Base-by-base conservation (phyloP, 164 flowering plant genomes). In the Chimonanthus salicifolius region DNA sequence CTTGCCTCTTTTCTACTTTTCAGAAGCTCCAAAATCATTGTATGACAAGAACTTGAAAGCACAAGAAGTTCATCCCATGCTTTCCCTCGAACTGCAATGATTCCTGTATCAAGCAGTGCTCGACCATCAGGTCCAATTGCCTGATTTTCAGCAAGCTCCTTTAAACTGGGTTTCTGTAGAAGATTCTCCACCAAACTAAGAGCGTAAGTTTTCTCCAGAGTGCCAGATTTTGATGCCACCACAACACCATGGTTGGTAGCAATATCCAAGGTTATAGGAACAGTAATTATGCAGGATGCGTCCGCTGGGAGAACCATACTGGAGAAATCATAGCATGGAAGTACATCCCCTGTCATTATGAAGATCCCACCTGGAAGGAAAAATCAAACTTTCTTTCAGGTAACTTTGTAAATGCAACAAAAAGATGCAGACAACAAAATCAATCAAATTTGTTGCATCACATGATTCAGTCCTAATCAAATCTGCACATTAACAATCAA, bases 271-370 rank as follows among this genome's bases (percentile, higher is more conserved):
- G 99, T 92, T 67, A 94, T 88, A 33, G 98, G 99, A 75, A 94
- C 99, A 67, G 99, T 96, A 70, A 96, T 80, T 58, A 94, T 96
- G 82, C 93, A 88, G n/a, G 98, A 81, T 45, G 94, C 74, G 62
- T 96, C 92, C 68, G 85, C 89, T 16, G 99, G 97, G 79, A 96
- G 94, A 78, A 84, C 80, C 90, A 94, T 72, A 64, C 74, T 78
- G 62, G 89, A 90, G 68, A 97, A 94, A 85, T 94, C 96, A 83
- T 92, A 96, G 83, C 97, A 92, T 33, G 98, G 99, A 77, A 96
- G 97, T 74, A 96, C 99, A 89, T 96, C 99, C 71, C 99, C 99
- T 71, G 99, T 96, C 99, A 96, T 96, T 50, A 85, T 94, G 71
- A 96, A 87, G 60, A 96, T 54, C n/a, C 98, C 99, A 83, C 99